Evolutionary conservation across 805 yeast genomes (phyloP), one percentile per base, ranked within the genome.

Genomic region (Candida corydali): DNA sequence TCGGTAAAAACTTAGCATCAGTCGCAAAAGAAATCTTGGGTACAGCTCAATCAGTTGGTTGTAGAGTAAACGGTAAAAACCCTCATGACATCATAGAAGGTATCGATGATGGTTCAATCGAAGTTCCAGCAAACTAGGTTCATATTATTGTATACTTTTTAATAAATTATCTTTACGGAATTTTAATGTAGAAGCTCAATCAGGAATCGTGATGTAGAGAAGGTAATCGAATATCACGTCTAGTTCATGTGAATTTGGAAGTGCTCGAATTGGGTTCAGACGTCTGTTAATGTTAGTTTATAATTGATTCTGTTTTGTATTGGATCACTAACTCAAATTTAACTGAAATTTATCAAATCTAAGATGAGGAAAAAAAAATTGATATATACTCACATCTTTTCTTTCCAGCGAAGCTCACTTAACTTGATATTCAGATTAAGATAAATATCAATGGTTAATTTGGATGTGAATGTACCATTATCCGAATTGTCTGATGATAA

Each of bases 21-120:
- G 96, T 93, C 58, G 78, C 96, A 63, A 93, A 93, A 82, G 98
- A 93, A 81, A 86, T 93, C 67, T 84, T 93, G 69, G 98, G 98
- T 74, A 93, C 98, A 72, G 97, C 98, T 61, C 98, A 91, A 79
- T 89, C 97, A 52, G 94, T 93, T 65, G 98, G 98, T 64, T 89
- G 96, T 78, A 89, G 97, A 77, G 97, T 93, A 68, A 91, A 88
- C 75, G 94, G 89, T 77, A 91, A 93, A 82, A 91, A 91, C 82
- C 96, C 98, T 59, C 98, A 93, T 71, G 97, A 86, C 74, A 83
- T 91, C 77, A 91, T 93, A 65, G 98, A 89, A 59, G 96, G 91
- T 71, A 93, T 93, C 72, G 81, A 91, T 78, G 91, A 83, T 73
- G 98, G 98, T 75, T 96, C 88, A 75, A 82, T 93, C 67, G 98